Evolutionary conservation across 768 basidiomycete genomes (phyloP), one percentile per base, ranked within the genome.

Genomic region (Mycena amicta): DNA sequence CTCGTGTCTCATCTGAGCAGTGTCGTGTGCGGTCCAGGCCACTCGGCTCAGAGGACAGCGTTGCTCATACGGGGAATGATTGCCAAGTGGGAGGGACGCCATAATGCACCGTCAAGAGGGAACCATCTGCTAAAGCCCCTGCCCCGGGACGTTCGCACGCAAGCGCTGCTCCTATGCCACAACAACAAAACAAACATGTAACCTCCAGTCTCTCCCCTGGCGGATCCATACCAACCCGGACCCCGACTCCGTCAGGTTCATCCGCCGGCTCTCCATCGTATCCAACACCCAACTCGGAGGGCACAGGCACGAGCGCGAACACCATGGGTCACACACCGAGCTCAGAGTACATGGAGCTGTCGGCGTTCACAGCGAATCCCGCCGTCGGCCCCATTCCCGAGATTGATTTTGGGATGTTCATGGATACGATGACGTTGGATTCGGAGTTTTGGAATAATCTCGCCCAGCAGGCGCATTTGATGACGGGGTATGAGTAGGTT

Each of bases 1-100:
- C 68, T 57, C 2, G 61, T 75, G 23, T 65, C 72, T 50, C 71
- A 62, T 26, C 31, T 75, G 45, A 61, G 49, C 5, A 53, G 53
- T n/a, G 57, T 69, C 5, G 69, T 72, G 5, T 74, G 71, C 54
- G 67, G 68, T 12, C 71, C 68, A 1, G 75, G 76, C 40, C 75
- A 75, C 55, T 63, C 67, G 4, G 61, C 74, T 3, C 62, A 64
- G 39, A 58, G 62, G 6, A 37, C 62, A 2, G 62, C 62, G 29
- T 55, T 64, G 31, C 52, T 64, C 30, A 28, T 60, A 6, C 37
- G 25, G 29, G 62, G 62, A 3, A 64, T 64, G 62, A 33, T 60
- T 50, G 59, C 59, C 28, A 50, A 52, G 50, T 64, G 62, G 62
- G 62, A 64, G 39, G 31, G 18, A 20, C 54, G 62, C 4, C 4